Evolutionary conservation across 2,329 filamentous ascomycete genomes (phyloP), one percentile per base, ranked within the genome.

Genomic region (Ceratocystis papillata): DNA sequence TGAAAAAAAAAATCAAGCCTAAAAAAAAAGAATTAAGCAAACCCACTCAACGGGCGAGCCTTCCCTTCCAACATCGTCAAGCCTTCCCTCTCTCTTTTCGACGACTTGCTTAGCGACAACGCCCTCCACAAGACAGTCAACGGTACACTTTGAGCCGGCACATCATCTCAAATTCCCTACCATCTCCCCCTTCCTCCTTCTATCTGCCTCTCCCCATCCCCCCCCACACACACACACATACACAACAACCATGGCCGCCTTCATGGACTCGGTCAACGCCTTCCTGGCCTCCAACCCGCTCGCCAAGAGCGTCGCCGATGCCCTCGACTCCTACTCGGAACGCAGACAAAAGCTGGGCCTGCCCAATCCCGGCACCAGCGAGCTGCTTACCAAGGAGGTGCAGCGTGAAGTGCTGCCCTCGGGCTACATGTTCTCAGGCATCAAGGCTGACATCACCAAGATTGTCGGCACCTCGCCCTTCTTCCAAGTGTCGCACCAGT

Each of bases 401-500:
- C 88, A 95, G 80, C 91, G 92, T 78, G 92, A 96, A 83, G 92
- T 96, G 72, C 87, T 97, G 75, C 85, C 96, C 73, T 94, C 88
- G 79, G 96, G 96, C 81, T 89, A 90, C 77, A 95, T 94, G 86
- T 97, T 99, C 81, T 89, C 90, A 57, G 94, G 94, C 73, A 83
- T 99, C 76, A 89, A 93, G 75, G 95, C 93, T 76, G 94, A 99
- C 77, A 81, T 97, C 75, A 96, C 91, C 75, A 97, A 96, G 82
- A 87, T 90, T 74, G 96, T 97, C 79, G 94, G 91, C 82, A 85
- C 96, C 76, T 85, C 87, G 67, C 94, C 94, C 67, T 80, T 97
- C 71, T 99, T 99, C 82, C 93, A 97, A 79, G 89, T 96, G 72
- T 96, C 93, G 70, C 94, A 99, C 79, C 90, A 94, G 72, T 94